Conservation (phyloP, 1,284 basidiomycete species). For the Heterobasidion irregulare region DNA sequence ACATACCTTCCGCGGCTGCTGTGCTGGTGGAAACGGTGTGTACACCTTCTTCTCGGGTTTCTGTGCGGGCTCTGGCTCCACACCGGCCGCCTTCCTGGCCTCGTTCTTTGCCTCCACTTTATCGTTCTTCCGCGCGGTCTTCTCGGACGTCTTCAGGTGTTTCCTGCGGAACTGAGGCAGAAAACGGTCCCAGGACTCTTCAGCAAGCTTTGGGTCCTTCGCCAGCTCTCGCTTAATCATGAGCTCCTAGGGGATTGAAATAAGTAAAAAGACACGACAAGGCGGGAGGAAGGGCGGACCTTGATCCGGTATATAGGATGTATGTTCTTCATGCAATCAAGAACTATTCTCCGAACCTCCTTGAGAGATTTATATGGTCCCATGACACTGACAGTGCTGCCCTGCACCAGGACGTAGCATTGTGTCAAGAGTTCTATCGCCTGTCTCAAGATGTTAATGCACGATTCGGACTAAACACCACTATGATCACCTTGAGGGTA, state of each 20-base stretch:
- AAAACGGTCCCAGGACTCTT: slow-evolving; percentile 96
- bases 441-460: slow-evolving; percentile 29
- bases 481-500: slow-evolving; percentile 75
- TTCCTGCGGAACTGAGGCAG: slow-evolving; percentile 93
- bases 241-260: slow-evolving; percentile 58
- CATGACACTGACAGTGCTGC: slow-evolving; percentile 97
- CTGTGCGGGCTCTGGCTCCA: slow-evolving; percentile 32
- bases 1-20: slow-evolving; percentile 83
- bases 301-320: slow-evolving; percentile 99
- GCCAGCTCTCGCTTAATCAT: slow-evolving; percentile 99
- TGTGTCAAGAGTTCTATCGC: slow-evolving; percentile 96
- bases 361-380: slow-evolving; percentile 93
- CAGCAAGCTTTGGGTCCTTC: slow-evolving; percentile 94
- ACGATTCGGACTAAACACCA: background rate
- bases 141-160: slow-evolving; percentile 88
- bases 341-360: slow-evolving; percentile 89
- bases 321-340: slow-evolving; percentile 99
- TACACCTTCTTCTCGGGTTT: slow-evolving; percentile 89
- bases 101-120: slow-evolving; percentile 44
- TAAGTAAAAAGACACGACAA: background rate
- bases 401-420: slow-evolving; percentile 97
- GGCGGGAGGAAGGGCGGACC: slow-evolving; percentile 29
- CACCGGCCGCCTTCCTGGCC: slow-evolving; percentile 52
- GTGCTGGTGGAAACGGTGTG: slow-evolving; percentile 97
- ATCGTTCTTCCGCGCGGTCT: slow-evolving; percentile 83